A percentile compares a stretch with the other conserved stretches of the same genome.
Evolutionary conservation across 768 basidiomycete species (phyloP).

Genomic region (Boletus patriciae): DNA sequence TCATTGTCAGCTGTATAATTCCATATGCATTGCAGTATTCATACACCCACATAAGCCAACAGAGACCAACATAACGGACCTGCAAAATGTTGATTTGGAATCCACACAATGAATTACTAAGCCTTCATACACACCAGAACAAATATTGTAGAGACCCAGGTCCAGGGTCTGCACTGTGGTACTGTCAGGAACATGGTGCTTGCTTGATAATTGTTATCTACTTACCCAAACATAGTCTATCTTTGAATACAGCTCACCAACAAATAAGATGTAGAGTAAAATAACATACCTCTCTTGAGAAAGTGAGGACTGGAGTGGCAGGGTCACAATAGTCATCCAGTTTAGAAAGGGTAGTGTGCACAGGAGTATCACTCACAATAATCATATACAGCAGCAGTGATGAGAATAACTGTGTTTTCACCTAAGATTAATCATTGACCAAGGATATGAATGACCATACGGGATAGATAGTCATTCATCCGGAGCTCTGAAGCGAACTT

Average conservation of each 20-base stretch:
- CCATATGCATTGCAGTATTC: too few relatives aligned
- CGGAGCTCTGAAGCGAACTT: too few relatives aligned
- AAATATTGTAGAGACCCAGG: background rate
- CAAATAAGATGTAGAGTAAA: background rate
- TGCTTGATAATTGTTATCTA: background rate
- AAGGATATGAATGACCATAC: background rate
- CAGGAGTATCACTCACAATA: background rate
- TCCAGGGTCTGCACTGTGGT: background rate
- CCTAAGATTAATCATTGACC: background rate
- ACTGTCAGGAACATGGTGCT: background rate
- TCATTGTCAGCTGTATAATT: background rate
- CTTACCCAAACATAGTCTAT: slow-evolving; percentile 4
- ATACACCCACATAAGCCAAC: background rate
- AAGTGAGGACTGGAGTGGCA: background rate
- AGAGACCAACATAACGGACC: background rate
- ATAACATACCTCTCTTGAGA: background rate
- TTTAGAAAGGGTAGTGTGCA: background rate
- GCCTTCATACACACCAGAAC: background rate
- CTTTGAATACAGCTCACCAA: background rate
- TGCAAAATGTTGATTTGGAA: background rate
- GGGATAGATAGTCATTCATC: too few relatives aligned
- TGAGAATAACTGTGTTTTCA: background rate
- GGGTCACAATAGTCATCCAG: background rate
- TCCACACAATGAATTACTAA: too few relatives aligned
- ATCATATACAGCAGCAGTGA: background rate